Conservation (phyloP, 352 stramenopile genomes). For the Phytophthora pistaciae region DNA sequence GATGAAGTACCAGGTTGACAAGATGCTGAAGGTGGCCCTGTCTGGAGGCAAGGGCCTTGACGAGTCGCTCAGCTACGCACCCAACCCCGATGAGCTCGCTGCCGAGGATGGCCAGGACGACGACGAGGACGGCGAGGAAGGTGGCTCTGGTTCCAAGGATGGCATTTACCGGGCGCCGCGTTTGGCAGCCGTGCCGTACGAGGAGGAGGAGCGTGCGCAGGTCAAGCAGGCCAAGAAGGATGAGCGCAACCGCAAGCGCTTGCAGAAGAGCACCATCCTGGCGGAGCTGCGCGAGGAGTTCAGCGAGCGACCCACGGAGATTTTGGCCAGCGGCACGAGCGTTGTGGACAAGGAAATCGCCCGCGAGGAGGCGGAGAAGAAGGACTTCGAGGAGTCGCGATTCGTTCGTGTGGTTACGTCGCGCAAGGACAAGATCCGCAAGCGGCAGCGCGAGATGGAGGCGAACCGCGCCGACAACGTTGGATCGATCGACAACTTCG, state of each 20-base stretch:
- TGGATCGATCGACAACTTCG: constrained; percentile 90
- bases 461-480: constrained; percentile 78
- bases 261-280: constrained; percentile 88
- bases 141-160: constrained; percentile 48
- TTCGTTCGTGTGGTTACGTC: constrained; percentile 89
- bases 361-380: constrained; percentile 86
- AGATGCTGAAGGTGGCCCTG: constrained; percentile 90
- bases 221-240: constrained; percentile 87
- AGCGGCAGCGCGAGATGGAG: constrained; percentile 85
- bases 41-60: constrained; percentile 78
- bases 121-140: constrained; percentile 51
- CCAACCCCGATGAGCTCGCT: constrained; percentile 79
- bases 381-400: constrained; percentile 85
- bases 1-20: constrained; percentile 92
- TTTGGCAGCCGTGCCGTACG: constrained; percentile 83
- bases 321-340: constrained; percentile 66
- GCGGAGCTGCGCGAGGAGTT: constrained; percentile 89
- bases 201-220: constrained; percentile 83
- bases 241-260: constrained; percentile 78
- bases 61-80: constrained; percentile 82
- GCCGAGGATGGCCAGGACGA: constrained; percentile 62
- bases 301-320: constrained; percentile 81
- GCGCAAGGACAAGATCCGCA: constrained; percentile 90
- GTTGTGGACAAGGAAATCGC: constrained; percentile 85
- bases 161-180: constrained; percentile 84